Evolutionary conservation across 2,329 filamentous ascomycete genomes (phyloP).

Genomic region (Talaromyces amestolkiae): DNA sequence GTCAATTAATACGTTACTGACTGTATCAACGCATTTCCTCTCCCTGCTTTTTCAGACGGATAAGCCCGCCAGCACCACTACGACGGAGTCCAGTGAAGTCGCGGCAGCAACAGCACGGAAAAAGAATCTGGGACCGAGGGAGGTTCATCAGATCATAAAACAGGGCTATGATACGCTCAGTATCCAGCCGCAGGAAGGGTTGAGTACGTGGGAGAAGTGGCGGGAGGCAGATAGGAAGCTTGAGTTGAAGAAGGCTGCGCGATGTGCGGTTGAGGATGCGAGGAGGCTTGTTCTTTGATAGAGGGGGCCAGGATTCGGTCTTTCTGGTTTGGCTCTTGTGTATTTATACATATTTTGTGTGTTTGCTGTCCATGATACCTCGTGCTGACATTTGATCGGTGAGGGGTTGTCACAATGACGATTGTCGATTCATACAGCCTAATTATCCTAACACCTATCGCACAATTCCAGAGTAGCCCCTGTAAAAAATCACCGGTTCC

Average conservation of each 20-base stretch:
- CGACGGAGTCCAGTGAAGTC: constrained; percentile 30
- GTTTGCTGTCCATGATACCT: neutral
- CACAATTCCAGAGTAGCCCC: neutral
- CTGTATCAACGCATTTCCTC: constrained; percentile 78
- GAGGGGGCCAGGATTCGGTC: neutral
- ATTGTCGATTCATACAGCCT: neutral
- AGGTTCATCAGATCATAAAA: constrained; percentile 90
- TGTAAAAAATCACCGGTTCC: neutral
- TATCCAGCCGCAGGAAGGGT: constrained; percentile 81
- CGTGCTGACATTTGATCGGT: neutral
- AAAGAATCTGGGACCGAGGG: constrained; percentile 72
- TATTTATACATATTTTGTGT: constrained; percentile 7
- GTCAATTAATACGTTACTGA: constrained; percentile 80
- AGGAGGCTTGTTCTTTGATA: constrained; percentile 46
- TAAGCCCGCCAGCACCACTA: neutral
- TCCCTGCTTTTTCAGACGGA: constrained; percentile 63
- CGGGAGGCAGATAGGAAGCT: constrained; percentile 82
- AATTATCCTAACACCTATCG: neutral
- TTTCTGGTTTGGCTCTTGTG: neutral
- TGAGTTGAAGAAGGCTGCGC: constrained; percentile 81
- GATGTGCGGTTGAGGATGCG: constrained; percentile 72
- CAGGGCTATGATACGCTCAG: constrained; percentile 93
- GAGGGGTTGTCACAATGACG: neutral
- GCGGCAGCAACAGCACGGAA: constrained; percentile 39
- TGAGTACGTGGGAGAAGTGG: constrained; percentile 83